Conservation (phyloP, 441 rosid genomes). For the Bocquillonia castaneifolia region DNA sequence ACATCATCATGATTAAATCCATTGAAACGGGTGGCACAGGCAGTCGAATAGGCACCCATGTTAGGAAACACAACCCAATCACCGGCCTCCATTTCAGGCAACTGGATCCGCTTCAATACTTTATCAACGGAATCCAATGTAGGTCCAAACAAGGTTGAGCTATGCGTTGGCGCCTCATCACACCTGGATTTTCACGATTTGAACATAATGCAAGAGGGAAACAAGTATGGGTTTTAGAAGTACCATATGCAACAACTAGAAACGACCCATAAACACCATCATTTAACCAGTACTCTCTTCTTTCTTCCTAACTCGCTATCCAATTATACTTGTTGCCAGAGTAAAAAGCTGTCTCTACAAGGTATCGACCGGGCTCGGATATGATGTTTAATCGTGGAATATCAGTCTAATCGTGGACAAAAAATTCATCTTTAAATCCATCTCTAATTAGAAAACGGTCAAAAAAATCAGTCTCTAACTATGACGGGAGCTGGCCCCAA, state of each 20-base stretch:
- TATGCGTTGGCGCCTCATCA: conserved; percentile 8
- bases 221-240: conserved; percentile 25
- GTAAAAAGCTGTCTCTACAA: conserved; percentile 14
- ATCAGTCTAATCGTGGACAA: too few relatives aligned
- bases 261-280: conserved; percentile 32
- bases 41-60: conserved; percentile 39
- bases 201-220: conserved; percentile 26
- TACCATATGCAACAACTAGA: conserved; percentile 20
- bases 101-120: conserved; percentile 21
- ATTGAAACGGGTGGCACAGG: conserved; percentile 30
- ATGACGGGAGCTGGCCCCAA: too few relatives aligned
- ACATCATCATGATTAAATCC: conserved; percentile 20
- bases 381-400: conserved; percentile 15
- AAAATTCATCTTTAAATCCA: too few relatives aligned
- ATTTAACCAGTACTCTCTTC: conserved; percentile 19
- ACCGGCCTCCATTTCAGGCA: conserved; percentile 31
- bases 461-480: too few relatives aligned
- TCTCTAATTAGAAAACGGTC: too few relatives aligned
- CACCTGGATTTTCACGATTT: conserved; percentile 23
- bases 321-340: conserved; percentile 26
- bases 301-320: conserved; percentile 32
- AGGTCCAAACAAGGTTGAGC: conserved; percentile 37
- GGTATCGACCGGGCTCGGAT: conserved; percentile 36
- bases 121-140: conserved; percentile 31
- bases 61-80: conserved; percentile 40